A percentile compares a stretch with the other conserved stretches of the same genome.
These are phyloP conservation scores for Mycena floridula DNA, from an alignment of 768 basidiomycete species.

Conservation along the genomic window DNA sequence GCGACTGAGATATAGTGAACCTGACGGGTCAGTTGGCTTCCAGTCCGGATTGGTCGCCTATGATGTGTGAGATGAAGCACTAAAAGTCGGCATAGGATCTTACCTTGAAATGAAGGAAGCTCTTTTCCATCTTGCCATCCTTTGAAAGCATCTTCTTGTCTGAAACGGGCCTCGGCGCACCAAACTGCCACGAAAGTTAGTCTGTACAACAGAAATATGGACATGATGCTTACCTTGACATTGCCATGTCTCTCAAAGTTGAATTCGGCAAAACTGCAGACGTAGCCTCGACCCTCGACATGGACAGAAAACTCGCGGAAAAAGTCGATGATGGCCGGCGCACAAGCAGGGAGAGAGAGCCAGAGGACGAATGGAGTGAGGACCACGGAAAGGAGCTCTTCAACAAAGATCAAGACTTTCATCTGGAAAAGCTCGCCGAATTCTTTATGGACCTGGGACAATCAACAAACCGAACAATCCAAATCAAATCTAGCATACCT, in stretches of 20 bases:
- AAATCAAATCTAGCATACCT: constrained; percentile 36
- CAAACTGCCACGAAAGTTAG: constrained; percentile 47
- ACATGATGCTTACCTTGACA: constrained; percentile 53
- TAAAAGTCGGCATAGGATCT: constrained; percentile 1
- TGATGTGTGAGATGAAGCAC: not conserved
- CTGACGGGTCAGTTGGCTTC: constrained; percentile 86
- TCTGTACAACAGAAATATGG: not conserved
- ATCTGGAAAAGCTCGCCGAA: constrained; percentile 93
- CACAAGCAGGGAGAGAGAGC: constrained; percentile 86
- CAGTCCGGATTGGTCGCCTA: constrained; percentile 93
- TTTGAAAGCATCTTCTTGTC: constrained; percentile 80
- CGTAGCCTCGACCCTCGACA: constrained; percentile 92
- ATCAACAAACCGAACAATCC: too few relatives aligned
- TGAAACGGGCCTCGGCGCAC: constrained; percentile 64
- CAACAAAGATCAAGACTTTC: constrained; percentile 82
- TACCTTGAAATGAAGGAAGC: constrained; percentile 89
- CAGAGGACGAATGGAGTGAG: constrained; percentile 92
- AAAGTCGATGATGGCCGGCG: constrained; percentile 91
- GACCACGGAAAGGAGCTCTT: constrained; percentile 87
- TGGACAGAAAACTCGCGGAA: constrained; percentile 98
- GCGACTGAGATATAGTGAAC: constrained; percentile 84
- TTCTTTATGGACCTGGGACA: constrained; percentile 71
- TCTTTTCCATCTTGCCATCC: constrained; percentile 99
- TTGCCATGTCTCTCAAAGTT: constrained; percentile 95
- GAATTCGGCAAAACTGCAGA: constrained; percentile 98